phyloP scores from a whole-genome alignment of 2,329 filamentous ascomycete species.

The Ophiostoma sp. region DNA sequence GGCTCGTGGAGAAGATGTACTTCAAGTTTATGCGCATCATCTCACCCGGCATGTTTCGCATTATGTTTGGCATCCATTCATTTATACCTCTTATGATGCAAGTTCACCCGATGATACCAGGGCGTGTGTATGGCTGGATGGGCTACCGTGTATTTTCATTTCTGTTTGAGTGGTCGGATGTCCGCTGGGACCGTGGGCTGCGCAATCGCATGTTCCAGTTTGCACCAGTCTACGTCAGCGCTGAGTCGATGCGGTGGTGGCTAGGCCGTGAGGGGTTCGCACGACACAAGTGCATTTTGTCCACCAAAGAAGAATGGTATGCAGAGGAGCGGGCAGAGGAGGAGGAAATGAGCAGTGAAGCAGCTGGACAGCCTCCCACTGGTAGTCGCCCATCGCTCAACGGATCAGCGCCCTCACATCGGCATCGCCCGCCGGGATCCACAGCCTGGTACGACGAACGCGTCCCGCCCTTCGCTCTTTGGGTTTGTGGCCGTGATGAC shows the following conservation, averaged over 20 bases:
- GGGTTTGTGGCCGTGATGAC: constrained; percentile 77
- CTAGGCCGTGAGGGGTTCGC: constrained; percentile 78
- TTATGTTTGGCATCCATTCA: constrained; percentile 84
- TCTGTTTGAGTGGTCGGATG: constrained; percentile 82
- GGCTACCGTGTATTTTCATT: constrained; percentile 88
- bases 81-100: constrained; percentile 94
- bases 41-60: constrained; percentile 66
- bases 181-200: constrained; percentile 74
- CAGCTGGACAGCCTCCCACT: neutral
- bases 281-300: constrained; percentile 75
- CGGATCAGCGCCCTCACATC: constrained; percentile 28
- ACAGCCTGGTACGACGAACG: constrained; percentile 77
- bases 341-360: constrained; percentile 1
- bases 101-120: constrained; percentile 63
- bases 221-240: constrained; percentile 80
- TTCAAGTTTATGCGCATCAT: constrained; percentile 88
- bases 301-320: constrained; percentile 64
- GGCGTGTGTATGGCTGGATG: constrained; percentile 67
- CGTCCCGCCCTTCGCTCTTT: constrained; percentile 78
- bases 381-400: neutral
- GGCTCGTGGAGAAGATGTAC: constrained; percentile 77
- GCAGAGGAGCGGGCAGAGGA: constrained; percentile 47
- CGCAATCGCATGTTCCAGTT: constrained; percentile 86
- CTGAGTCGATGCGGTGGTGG: constrained; percentile 95
- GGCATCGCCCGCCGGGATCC: constrained; percentile 41